Evolutionary conservation across 768 basidiomycete species (phyloP).

Genomic region (Rhizopogon vulgaris): DNA sequence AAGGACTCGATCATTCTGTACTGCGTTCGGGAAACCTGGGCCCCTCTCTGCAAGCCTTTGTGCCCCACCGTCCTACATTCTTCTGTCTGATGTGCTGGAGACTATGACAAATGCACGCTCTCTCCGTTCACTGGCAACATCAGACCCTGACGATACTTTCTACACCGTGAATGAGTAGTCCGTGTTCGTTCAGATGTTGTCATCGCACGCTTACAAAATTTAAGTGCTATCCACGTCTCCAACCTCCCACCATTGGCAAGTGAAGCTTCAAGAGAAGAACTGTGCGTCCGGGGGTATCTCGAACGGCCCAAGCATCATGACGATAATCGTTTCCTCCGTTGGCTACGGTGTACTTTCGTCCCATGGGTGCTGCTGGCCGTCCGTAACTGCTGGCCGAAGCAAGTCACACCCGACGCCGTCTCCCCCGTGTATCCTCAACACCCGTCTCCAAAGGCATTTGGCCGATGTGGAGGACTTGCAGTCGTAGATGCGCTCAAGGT

Average conservation of each 20-base stretch:
- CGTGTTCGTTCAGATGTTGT: background rate
- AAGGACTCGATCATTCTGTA: background rate
- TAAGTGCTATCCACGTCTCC: constrained; percentile 2
- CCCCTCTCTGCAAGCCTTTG: background rate
- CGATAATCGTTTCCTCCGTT: too few relatives aligned
- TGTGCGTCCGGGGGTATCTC: constrained; percentile 22
- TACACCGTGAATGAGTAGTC: background rate
- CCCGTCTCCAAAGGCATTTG: constrained; percentile 10
- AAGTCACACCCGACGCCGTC: background rate
- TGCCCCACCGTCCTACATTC: background rate
- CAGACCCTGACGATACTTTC: background rate
- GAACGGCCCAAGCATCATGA: constrained; percentile 9
- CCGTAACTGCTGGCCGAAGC: background rate
- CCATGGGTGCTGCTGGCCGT: background rate
- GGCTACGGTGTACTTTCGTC: background rate
- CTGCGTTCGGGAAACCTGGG: background rate
- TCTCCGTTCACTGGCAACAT: background rate
- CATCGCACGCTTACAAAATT: background rate
- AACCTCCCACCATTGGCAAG: constrained; percentile 22
- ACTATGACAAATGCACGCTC: background rate
- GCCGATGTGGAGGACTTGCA: constrained; percentile 15
- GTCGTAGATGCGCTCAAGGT: constrained; percentile 9
- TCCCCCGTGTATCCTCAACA: constrained; percentile 2
- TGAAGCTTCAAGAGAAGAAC: constrained; percentile 21
- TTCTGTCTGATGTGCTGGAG: background rate